Evolutionary conservation across 2,329 filamentous ascomycete genomes (phyloP), one percentile per base, ranked within the genome.

Genomic region (Aspergillus versicolor): DNA sequence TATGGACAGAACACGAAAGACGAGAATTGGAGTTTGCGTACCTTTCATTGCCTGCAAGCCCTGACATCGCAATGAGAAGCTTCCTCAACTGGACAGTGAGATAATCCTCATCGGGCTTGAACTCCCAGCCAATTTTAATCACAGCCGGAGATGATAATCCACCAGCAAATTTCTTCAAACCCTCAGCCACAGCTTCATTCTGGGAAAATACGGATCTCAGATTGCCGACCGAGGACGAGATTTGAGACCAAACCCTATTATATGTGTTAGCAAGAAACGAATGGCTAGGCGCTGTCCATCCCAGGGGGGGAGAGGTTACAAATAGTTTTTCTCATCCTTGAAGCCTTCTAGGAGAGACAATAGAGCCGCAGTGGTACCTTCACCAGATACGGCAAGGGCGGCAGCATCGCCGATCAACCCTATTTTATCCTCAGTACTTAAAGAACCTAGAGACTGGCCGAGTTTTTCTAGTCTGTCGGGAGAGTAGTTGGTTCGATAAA

Each of bases 401-500:
- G 90, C 89, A 19, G 93, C 91, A 67, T 96, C 95, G 59, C 91
- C 92, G 58, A 97, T 85, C 52, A 97, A 85, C 41, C 91, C 91
- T 66, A 97, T 96, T 79, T 94, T 96, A 77, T 99, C 94, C 71
- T 93, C 86, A 5, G 89, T 87, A 61, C 83, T 90, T 22, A 99
- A 82, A 64, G 87, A 86, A 64, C 90, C 82, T 15, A 92, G 87
- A 65, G 90, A 87, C 52, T 86, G 83, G 57, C 90, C 89, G 22
- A 99, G 86, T 76, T 91, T 91, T 40, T 84, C 84, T 41, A 99
- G 83, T 47, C 93, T 87, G 61, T 85, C 81, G n/a, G 91, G 87
- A 5, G 94, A 91, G 70, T 97, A 96, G 76, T 96, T 96, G 48
- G 93, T 94, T 60, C 92, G 86, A 78, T 95, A 97, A 76, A 90